Evolutionary conservation across 768 basidiomycete species (phyloP).

Genomic region (Cystofilobasidium macerans): DNA sequence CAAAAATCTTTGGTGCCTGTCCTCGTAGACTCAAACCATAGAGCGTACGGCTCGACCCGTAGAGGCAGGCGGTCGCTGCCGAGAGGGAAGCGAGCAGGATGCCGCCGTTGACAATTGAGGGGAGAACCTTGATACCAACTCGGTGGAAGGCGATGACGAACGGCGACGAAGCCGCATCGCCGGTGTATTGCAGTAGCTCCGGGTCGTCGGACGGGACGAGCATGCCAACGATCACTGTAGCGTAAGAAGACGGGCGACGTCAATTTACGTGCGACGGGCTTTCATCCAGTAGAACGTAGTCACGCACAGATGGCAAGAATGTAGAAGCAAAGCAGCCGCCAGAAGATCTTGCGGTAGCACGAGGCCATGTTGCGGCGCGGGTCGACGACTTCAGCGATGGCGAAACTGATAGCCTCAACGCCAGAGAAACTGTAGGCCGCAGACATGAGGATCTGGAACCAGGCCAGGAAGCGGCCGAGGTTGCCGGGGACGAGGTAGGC

Average conservation of each 20-base stretch:
- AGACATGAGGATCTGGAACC: conserved; percentile 36
- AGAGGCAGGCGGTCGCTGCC: conserved; percentile 32
- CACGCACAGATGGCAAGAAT: too few relatives aligned
- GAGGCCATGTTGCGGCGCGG: conserved; percentile 69
- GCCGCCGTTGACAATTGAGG: conserved; percentile 55
- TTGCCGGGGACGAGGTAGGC: conserved; percentile 16
- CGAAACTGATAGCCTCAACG: conserved; percentile 55
- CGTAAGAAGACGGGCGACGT: conserved; percentile 73
- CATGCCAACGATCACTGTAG: conserved; percentile 55
- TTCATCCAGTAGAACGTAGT: too few relatives aligned
- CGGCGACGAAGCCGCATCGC: conserved; percentile 66
- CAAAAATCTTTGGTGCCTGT: conserved; percentile 47
- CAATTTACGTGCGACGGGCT: too few relatives aligned
- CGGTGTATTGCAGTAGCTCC: conserved; percentile 44
- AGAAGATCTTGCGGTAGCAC: too few relatives aligned
- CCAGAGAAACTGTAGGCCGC: conserved; percentile 46
- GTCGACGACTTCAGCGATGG: conserved; percentile 64
- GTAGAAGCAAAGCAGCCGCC: conserved; percentile 68
- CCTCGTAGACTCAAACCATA: conserved; percentile 40
- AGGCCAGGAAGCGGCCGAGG: conserved; percentile 34
- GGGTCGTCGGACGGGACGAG: conserved; percentile 60
- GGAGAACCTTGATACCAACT: conserved; percentile 53
- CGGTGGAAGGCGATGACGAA: conserved; percentile 71
- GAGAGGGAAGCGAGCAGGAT: conserved; percentile 43
- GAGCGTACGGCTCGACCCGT: conserved; percentile 34